Base-by-base conservation (phyloP, 768 basidiomycete species). In the Crepidotus variabilis region DNA sequence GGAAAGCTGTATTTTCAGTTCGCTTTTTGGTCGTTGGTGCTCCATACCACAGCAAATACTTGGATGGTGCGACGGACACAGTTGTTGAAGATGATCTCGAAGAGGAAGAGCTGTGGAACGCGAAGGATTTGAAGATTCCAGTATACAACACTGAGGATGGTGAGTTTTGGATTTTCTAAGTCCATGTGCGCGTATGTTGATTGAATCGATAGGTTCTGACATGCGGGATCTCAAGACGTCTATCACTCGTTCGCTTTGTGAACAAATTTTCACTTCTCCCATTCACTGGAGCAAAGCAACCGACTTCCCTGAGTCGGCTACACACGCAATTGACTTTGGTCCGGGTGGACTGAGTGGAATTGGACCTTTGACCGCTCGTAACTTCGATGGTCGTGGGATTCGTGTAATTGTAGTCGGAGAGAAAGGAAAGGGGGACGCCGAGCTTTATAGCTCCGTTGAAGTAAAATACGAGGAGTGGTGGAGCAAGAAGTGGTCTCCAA, bases 1-100 rank as follows among this genome's bases (percentile, higher is more conserved):
- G 97, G 63, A 96, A 96, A 73, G 87, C 91, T 6, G 90, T 92
- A 5, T 98, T 99, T 72, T 88, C 85, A 45, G 83, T 90, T 49
- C 87, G 97, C 47, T 99, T 98, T 79, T 76, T 99, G 65, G 88
- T 92, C n/a, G 90, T 99, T 66, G 89, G 86, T 52, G 96, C 94
- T 1, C 97, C 97, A 0, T 99, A 94, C 75, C 97, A 99, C 78
- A 95, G 94, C 71, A 75, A 77, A 18, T 96, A 98, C 72, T 78
- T 99, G 54, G 67, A 67, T 16, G 86, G 82, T 24, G 88, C 85
- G 1, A 84, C 92, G 2, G 83, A 93, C 60, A 89, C 85, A 70
- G 72, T 97, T 48, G 71, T 89, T 36, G 70, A 81, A n/a, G 83
- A 88, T 56, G 92, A 95, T 74, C 72, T 95, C 34, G 76, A 73